A percentile compares a stretch with the other conserved stretches of the same genome.
Conservation (phyloP, 805 yeast species). For the Sporopachydermia lactativora region DNA sequence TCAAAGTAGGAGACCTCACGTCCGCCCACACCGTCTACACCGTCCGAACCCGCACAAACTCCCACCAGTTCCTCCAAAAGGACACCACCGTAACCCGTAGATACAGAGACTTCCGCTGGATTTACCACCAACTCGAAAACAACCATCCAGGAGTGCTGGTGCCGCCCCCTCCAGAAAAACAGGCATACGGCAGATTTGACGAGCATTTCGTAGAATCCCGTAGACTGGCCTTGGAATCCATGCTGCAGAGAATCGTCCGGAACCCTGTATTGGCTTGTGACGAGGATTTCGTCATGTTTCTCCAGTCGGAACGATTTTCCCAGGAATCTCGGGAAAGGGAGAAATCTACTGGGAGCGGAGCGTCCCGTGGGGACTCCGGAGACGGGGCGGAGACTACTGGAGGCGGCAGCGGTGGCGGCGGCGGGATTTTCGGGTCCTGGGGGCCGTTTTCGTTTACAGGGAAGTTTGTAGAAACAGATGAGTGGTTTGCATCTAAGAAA, state of each 20-base stretch:
- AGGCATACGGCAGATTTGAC: constrained; percentile 82
- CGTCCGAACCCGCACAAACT: constrained; percentile 47
- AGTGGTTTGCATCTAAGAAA: constrained; percentile 57
- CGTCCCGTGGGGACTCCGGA: constrained; percentile 23
- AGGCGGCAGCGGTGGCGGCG: constrained; percentile 37
- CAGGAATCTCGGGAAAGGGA: constrained; percentile 62
- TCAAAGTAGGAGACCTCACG: constrained; percentile 82
- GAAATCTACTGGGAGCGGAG: constrained; percentile 37
- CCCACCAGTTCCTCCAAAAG: constrained; percentile 22
- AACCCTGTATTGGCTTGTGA: constrained; percentile 49
- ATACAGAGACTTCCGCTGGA: constrained; percentile 88
- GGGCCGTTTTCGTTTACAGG: constrained; percentile 50
- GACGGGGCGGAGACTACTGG: constrained; percentile 23
- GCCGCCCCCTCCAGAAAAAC: constrained; percentile 95
- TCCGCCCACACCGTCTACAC: constrained; percentile 81
- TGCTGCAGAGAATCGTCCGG: constrained; percentile 61
- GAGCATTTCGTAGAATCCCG: constrained; percentile 82
- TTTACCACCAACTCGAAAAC: constrained; percentile 73
- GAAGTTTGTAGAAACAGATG: constrained; percentile 66
- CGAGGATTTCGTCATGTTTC: constrained; percentile 61
- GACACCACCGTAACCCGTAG: constrained; percentile 62
- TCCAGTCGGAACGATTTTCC: constrained; percentile 58
- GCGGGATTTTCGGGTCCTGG: constrained; percentile 55
- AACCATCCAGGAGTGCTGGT: constrained; percentile 83
- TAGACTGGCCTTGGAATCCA: constrained; percentile 69